These are phyloP conservation scores for Ganoderma sp. DNA, from an alignment of 1,284 basidiomycete species.

Conservation along the genomic window DNA sequence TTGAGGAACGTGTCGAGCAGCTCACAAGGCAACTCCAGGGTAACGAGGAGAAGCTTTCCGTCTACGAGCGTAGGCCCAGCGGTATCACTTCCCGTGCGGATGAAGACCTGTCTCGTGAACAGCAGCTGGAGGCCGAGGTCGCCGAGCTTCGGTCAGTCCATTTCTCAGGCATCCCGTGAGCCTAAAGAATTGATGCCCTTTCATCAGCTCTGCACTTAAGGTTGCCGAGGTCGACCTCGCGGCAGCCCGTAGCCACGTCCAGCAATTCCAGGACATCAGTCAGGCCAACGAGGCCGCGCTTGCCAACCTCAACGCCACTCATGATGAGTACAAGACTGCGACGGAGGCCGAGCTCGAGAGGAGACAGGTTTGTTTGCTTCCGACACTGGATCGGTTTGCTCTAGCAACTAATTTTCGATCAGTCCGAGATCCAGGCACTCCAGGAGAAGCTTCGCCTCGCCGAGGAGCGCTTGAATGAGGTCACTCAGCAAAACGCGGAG, in stretches of 20 bases:
- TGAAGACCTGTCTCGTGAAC: conserved; percentile 66
- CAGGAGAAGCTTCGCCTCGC: conserved; percentile 65
- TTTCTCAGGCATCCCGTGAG: neutral
- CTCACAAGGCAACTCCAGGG: conserved; percentile 75
- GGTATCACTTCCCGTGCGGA: conserved; percentile 44
- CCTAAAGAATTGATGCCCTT: neutral
- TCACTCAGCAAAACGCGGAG: conserved; percentile 59
- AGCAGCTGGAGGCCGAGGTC: conserved; percentile 84
- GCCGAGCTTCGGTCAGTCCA: conserved; percentile 77
- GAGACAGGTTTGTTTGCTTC: conserved; percentile 59
- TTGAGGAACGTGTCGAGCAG: conserved; percentile 79
- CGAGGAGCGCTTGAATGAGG: conserved; percentile 61
- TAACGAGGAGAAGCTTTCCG: conserved; percentile 82
- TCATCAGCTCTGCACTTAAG: conserved; percentile 71
- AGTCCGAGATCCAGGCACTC: conserved; percentile 74
- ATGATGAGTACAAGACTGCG: conserved; percentile 78
- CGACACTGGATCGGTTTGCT: too few species aligned
- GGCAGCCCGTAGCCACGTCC: conserved; percentile 71
- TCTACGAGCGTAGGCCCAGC: conserved; percentile 78
- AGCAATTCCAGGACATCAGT: conserved; percentile 86
- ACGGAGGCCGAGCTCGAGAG: conserved; percentile 69
- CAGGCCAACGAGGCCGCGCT: conserved; percentile 82
- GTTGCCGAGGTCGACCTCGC: conserved; percentile 77
- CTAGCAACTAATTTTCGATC: conserved; percentile 12
- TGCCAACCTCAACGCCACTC: conserved; percentile 68